These are phyloP conservation scores for Pelagophyceae sp. DNA, from an alignment of 352 stramenopile genomes.

Conservation along the genomic window DNA sequence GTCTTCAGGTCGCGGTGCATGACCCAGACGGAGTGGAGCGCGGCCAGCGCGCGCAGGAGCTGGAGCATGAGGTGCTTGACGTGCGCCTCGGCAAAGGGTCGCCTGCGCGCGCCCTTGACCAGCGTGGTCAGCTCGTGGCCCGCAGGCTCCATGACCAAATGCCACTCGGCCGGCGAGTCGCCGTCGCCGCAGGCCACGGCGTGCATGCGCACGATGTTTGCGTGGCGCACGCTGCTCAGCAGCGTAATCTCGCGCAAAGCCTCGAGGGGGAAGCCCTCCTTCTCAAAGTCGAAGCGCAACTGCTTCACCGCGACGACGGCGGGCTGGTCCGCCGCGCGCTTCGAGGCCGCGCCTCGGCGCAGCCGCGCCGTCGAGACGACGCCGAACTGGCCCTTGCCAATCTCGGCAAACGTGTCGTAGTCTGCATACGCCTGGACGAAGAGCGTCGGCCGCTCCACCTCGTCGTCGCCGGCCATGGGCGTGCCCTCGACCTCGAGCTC, in stretches of 20 bases:
- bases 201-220: conserved; percentile 20
- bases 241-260: conserved; percentile 15
- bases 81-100: conserved; percentile 54
- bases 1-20: conserved; percentile 97
- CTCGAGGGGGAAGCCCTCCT: conserved; percentile 13
- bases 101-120: conserved; percentile 5
- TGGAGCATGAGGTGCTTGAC: conserved; percentile 86
- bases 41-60: conserved; percentile 65
- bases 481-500: background rate
- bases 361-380: background rate
- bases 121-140: conserved; percentile 17
- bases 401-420: background rate
- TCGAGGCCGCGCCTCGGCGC: background rate
- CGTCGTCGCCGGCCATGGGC: background rate
- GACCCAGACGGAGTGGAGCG: conserved; percentile 81
- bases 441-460: conserved; percentile 1
- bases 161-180: background rate
- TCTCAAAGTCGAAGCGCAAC: conserved; percentile 9
- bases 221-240: background rate
- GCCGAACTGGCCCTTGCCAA: conserved; percentile 14
- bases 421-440: background rate
- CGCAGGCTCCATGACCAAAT: conserved; percentile 16
- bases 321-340: background rate
- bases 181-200: background rate
- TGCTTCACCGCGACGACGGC: background rate